phyloP scores from a whole-genome alignment of 768 basidiomycete species.

The Galerina sulciceps region DNA sequence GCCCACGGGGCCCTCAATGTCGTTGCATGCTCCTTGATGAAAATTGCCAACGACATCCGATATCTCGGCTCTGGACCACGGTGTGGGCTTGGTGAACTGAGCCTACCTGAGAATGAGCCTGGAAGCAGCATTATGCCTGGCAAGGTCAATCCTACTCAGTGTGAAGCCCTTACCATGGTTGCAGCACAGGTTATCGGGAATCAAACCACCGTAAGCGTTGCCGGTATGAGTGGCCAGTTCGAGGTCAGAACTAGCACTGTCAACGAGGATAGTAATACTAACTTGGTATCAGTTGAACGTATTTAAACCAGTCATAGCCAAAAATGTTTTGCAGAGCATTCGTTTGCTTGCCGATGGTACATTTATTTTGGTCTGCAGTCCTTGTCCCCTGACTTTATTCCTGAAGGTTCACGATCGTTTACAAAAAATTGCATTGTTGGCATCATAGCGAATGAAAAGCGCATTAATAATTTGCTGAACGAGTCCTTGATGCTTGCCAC shows the following conservation, averaged over 20 bases:
- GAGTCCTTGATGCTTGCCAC: slow-evolving; percentile 99
- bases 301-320: slow-evolving; percentile 98
- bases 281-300: slow-evolving; percentile 77
- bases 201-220: slow-evolving; percentile 89
- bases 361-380: slow-evolving; percentile 20
- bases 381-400: slow-evolving; percentile 17
- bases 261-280: slow-evolving; percentile 4
- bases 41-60: slow-evolving; percentile 99
- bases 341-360: slow-evolving; percentile 89
- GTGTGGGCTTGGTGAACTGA: slow-evolving; percentile 94
- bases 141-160: slow-evolving; percentile 99
- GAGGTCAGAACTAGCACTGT: slow-evolving; percentile 61
- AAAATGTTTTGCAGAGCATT: slow-evolving; percentile 96
- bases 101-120: slow-evolving; percentile 96
- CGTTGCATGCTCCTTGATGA: slow-evolving; percentile 96
- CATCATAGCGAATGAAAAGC: slow-evolving; percentile 94
- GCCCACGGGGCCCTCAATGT: slow-evolving; percentile 96
- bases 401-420: slow-evolving; percentile 83
- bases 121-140: slow-evolving; percentile 99
- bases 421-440: slow-evolving; percentile 97
- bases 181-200: slow-evolving; percentile 99
- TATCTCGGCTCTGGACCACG: slow-evolving; percentile 98
- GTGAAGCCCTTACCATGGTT: slow-evolving; percentile 98
- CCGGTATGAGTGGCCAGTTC: slow-evolving; percentile 95
- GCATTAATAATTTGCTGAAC: slow-evolving; percentile 86